These are phyloP conservation scores for Francoa sonchifolia DNA, from an alignment of 441 rosid species.

Conservation along the genomic window DNA sequence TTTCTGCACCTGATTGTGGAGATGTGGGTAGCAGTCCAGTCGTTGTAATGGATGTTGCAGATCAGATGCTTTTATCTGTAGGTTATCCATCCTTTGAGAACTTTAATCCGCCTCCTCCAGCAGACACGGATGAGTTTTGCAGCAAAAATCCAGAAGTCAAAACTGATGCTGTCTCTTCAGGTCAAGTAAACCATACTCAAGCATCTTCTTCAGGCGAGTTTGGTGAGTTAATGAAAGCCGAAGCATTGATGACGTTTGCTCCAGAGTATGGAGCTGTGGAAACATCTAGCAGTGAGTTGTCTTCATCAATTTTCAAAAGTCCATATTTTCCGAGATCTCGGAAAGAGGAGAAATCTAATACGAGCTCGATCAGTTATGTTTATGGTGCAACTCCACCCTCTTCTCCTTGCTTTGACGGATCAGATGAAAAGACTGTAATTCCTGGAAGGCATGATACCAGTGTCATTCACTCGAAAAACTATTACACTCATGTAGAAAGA, in stretches of 20 bases:
- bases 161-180: conserved; percentile 35
- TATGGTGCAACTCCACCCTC: conserved; percentile 85
- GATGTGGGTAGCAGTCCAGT: conserved; percentile 85
- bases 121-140: conserved; percentile 48
- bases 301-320: conserved; percentile 58
- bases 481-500: conserved; percentile 65
- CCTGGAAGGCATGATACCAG: conserved; percentile 31
- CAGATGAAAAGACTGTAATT: conserved; percentile 48
- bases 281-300: conserved; percentile 52
- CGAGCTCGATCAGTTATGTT: conserved; percentile 53
- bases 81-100: conserved; percentile 79
- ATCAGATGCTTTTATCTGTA: conserved; percentile 73
- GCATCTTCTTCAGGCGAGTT: conserved; percentile 57
- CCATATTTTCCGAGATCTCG: conserved; percentile 84
- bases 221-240: conserved; percentile 90
- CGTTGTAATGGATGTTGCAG: conserved; percentile 72
- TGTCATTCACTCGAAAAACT: conserved; percentile 29
- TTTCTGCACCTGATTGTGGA: conserved; percentile 74
- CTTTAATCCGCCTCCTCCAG: conserved; percentile 55
- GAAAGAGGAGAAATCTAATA: conserved; percentile 57
- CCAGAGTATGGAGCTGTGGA: conserved; percentile 98
- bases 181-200: conserved; percentile 36
- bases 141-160: conserved; percentile 64
- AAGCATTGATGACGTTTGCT: conserved; percentile 96
- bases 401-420: conserved; percentile 48